Base-by-base conservation (phyloP, 768 basidiomycete genomes). In the Termitomyces sp. region DNA sequence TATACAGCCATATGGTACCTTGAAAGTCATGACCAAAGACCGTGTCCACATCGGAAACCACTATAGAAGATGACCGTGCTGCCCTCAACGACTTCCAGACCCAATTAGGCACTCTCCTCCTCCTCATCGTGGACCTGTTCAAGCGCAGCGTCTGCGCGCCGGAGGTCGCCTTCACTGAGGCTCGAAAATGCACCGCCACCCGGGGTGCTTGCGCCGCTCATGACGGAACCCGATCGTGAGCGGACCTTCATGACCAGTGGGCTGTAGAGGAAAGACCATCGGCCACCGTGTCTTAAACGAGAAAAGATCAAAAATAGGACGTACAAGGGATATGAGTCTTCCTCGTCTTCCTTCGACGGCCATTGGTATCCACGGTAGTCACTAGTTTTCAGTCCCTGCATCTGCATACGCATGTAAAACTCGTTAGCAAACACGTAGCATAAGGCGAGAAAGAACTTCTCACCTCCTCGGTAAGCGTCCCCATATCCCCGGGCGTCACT, bases 401-500 rank as follows among this genome's bases (percentile, higher is more conserved):
- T 98, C 89, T 79, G 52, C 47, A 45, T n/a, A 52, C 30, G 28
- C 17, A 27, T 11, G 51, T 19, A 37, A 48, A 3, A 19, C 27
- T 32, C 23, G 23, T 41, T n/a, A 12, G 57, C 27, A 58, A 42
- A 39, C 30, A n/a, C 34, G n/a, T 5, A 44, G 10, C 4, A n/a
- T 4, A 2, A 21, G 32, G 48, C n/a, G 28, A 41, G 37, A 21
- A 32, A 54, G 32, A 3, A 19, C 44, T 19, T 64, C 77, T 27
- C 60, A 89, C 88, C 77, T 91, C 88, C 70, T 92, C 89, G 0
- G 90, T 93, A 42, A 94, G 74, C 27, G 94, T 96, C 17, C 90
- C 94, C 60, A 96, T 79, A 74, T 97, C 94, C 7, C 94, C 94
- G 0, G 96, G 96, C 0, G 97, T 99, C 64, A 91, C 91, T 56